Conservation (phyloP, 371 early-diverging fungal species). For the Mucor piriformis region DNA sequence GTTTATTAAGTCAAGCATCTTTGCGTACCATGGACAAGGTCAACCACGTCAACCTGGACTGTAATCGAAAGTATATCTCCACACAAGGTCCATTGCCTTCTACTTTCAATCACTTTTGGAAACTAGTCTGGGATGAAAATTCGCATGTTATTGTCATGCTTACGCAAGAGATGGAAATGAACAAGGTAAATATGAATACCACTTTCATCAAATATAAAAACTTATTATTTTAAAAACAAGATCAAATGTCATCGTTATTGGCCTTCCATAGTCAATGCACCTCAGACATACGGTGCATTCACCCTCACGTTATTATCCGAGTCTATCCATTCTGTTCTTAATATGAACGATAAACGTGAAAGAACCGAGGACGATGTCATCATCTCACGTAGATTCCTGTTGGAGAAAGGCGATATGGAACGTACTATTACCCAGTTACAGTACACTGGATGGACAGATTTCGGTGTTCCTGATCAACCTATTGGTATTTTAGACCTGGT, state of each 20-base stretch:
- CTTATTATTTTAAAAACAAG: slow-evolving; percentile 16
- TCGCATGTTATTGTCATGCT: slow-evolving; percentile 81
- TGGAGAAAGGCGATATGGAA: background rate
- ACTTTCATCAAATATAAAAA: background rate
- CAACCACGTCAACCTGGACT: background rate
- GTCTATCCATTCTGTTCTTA: slow-evolving; percentile 16
- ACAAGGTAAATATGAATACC: slow-evolving; percentile 46
- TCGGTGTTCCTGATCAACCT: slow-evolving; percentile 67
- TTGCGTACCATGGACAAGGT: slow-evolving; percentile 14
- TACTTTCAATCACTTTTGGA: slow-evolving; percentile 86
- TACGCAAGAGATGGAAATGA: slow-evolving; percentile 77
- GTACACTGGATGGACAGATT: slow-evolving; percentile 86
- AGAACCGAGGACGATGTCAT: slow-evolving; percentile 20
- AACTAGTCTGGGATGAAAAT: slow-evolving; percentile 81
- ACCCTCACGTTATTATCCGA: slow-evolving; percentile 27
- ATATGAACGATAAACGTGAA: slow-evolving; percentile 30
- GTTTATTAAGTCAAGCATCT: slow-evolving; percentile 21
- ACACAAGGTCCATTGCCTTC: slow-evolving; percentile 85
- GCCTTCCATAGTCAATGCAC: slow-evolving; percentile 45
- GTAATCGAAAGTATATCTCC: slow-evolving; percentile 64
- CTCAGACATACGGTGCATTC: slow-evolving; percentile 36
- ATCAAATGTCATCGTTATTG: slow-evolving; percentile 73
- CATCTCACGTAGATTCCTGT: slow-evolving; percentile 12
- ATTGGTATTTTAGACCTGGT: slow-evolving; percentile 55
- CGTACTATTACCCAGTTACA: slow-evolving; percentile 75